These are phyloP conservation scores for Colletotrichum coccodes DNA, from an alignment of 2,329 filamentous ascomycete genomes.

Conservation along the genomic window DNA sequence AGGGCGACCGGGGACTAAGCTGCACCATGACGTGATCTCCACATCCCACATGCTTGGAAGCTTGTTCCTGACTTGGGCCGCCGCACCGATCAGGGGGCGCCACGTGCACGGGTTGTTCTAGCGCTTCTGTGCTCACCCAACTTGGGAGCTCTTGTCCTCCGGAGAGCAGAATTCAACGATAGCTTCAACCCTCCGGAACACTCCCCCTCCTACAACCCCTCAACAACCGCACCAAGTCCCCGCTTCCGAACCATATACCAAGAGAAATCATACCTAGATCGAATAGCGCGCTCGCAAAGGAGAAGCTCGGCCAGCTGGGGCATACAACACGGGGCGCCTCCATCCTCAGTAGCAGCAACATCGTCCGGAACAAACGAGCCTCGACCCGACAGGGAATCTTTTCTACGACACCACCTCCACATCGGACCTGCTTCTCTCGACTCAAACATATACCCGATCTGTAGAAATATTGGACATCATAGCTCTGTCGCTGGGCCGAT, in stretches of 20 bases:
- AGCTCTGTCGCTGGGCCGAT: not conserved
- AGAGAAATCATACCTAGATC: not conserved
- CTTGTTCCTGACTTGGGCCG: conserved; percentile 33
- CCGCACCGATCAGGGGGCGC: not conserved
- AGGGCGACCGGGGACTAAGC: conserved; percentile 6
- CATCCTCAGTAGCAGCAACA: not conserved
- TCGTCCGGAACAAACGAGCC: conserved; percentile 15
- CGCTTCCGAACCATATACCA: not conserved
- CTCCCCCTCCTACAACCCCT: conserved; percentile 13
- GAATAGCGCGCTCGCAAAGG: conserved; percentile 14
- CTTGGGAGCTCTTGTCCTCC: conserved; percentile 5
- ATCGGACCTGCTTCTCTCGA: not conserved
- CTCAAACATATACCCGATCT: not conserved
- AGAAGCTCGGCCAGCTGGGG: conserved; percentile 9
- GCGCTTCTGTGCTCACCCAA: conserved; percentile 1
- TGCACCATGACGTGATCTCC: conserved; percentile 34
- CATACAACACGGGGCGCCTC: conserved; percentile 2
- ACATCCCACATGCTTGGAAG: conserved; percentile 26
- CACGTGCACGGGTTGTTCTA: conserved; percentile 15
- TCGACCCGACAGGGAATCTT: not conserved
- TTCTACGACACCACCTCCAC: not conserved
- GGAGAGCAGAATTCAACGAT: conserved; percentile 26
- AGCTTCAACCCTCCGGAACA: conserved; percentile 22
- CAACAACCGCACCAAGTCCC: not conserved
- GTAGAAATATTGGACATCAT: not conserved